Base-by-base conservation (phyloP, 306 rosid species). In the Geum urbanum region DNA sequence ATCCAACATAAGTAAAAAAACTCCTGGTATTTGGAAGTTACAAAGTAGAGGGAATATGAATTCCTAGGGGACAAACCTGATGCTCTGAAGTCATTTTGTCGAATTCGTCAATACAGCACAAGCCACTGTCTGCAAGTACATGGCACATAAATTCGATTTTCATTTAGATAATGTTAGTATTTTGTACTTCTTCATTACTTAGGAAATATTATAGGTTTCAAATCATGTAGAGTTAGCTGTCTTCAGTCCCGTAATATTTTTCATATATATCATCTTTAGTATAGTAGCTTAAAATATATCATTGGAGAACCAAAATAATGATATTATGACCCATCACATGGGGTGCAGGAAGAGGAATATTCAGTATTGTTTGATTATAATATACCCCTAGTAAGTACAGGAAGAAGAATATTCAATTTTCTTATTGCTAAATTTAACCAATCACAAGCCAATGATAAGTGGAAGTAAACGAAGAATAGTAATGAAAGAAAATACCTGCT, bases 71-170 rank as follows among this genome's bases (percentile, higher is more conserved):
- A 81, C 88, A 85, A 74, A 88, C 98, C 97, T 94, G 98, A 87
- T 94, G 98, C 84, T 88, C 98, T 20, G 90, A 59, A 46, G 97
- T 75, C 98, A 94, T 90, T 84, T 90, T 91, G 74, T 90, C 98
- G 13, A 94, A 94, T 77, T 90, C 96, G 44, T 90, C 97, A 76
- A 90, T 94, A 58, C 97, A 94, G 78, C 98, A 94, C 87, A 88
- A 77, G 73, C 97, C 97, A 77, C 98, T 83, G 76, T 94, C 96
- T 57, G 96, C 97, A 78, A 90, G 88, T 71, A 94, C 97, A 94
- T 88, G 48, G 98, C 97, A 78, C 97, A 96, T 94, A 60, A 62
- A 65, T 50, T 48, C 73, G 64, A 69, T 54, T 73, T 32, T 70
- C 49, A 80, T 16, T 78, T 67, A 40, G 39, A 73, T 57, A 72